Percentiles rank a stretch among this genome's conserved stretches.
Evolutionary conservation across 495 filamentous ascomycete genomes (phyloP).

Genomic region (Penicillium lagena): DNA sequence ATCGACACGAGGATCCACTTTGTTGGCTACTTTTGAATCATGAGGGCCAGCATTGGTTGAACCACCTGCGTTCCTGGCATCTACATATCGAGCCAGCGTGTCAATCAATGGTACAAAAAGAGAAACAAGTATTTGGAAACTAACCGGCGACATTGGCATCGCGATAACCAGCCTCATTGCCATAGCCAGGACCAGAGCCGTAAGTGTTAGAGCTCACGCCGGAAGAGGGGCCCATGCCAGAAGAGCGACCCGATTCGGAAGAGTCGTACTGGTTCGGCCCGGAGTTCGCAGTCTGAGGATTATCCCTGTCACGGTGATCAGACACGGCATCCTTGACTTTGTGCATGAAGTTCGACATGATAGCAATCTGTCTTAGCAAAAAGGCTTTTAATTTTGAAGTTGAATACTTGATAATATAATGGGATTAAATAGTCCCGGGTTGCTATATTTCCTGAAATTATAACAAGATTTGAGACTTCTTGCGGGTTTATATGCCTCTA

Average conservation of each 20-base stretch:
- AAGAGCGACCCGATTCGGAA: not conserved
- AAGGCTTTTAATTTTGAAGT: not conserved
- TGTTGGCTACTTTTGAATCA: conserved; percentile 34
- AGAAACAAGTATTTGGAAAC: not conserved
- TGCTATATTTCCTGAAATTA: no score
- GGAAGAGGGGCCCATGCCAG: no score
- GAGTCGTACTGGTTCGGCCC: not conserved
- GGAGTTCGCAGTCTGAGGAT: not conserved
- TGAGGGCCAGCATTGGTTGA: conserved; percentile 22
- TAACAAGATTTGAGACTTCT: no score
- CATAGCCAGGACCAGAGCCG: not conserved
- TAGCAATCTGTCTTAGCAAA: conserved; percentile 8
- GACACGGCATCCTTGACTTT: conserved; percentile 61
- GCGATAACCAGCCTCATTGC: not conserved
- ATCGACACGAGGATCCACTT: conserved; percentile 46
- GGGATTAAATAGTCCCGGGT: not conserved
- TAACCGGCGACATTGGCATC: not conserved
- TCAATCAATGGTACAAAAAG: not conserved
- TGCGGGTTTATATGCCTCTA: not conserved
- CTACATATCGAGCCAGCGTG: not conserved
- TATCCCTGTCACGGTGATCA: conserved; percentile 7
- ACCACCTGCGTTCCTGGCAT: not conserved
- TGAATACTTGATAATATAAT: not conserved
- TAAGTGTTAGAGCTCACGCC: conserved; percentile 1
- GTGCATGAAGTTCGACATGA: conserved; percentile 58